A percentile compares a stretch with the other conserved stretches of the same genome.
Evolutionary conservation across 306 rosid species (phyloP).

Genomic region (Pyrus betulifolia): DNA sequence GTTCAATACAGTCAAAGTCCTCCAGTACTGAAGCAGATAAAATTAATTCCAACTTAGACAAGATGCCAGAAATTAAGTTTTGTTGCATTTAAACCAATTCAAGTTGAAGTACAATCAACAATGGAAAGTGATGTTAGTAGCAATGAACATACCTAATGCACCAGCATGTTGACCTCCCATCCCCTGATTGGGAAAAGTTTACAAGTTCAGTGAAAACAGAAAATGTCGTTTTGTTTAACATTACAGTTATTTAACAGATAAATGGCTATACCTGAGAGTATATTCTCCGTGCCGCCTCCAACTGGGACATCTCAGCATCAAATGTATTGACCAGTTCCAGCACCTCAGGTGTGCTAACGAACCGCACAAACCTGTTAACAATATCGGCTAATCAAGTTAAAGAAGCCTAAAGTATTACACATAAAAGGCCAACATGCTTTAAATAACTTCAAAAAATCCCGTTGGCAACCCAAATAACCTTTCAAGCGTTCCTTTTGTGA

Average conservation of each 20-base stretch:
- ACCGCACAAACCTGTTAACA: slow-evolving; percentile 76
- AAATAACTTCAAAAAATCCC: not conserved
- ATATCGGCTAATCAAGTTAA: slow-evolving; percentile 7
- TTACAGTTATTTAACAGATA: slow-evolving; percentile 6
- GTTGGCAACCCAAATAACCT: slow-evolving; percentile 40
- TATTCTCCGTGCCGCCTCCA: slow-evolving; percentile 76
- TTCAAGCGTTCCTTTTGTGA: slow-evolving; percentile 96
- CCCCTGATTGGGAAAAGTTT: slow-evolving; percentile 49
- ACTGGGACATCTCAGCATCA: slow-evolving; percentile 90
- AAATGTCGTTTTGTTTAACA: not conserved
- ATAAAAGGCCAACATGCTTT: not conserved
- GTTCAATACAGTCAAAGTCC: not conserved
- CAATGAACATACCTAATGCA: slow-evolving; percentile 49
- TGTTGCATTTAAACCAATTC: not conserved
- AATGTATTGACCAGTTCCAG: slow-evolving; percentile 70
- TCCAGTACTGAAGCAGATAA: not conserved
- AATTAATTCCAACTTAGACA: not conserved
- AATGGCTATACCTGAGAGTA: slow-evolving; percentile 64
- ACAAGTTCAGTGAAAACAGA: slow-evolving; percentile 23
- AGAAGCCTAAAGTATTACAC: slow-evolving; percentile 5
- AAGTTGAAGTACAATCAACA: slow-evolving; percentile 2
- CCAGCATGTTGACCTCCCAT: slow-evolving; percentile 57
- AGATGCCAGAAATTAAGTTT: not conserved
- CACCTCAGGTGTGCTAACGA: slow-evolving; percentile 82
- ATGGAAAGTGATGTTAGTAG: not conserved